Percentiles rank a stretch among this genome's conserved stretches.
These are phyloP conservation scores for Neurospora sp. DNA, from an alignment of 2,329 filamentous ascomycete genomes.

Conservation along the genomic window DNA sequence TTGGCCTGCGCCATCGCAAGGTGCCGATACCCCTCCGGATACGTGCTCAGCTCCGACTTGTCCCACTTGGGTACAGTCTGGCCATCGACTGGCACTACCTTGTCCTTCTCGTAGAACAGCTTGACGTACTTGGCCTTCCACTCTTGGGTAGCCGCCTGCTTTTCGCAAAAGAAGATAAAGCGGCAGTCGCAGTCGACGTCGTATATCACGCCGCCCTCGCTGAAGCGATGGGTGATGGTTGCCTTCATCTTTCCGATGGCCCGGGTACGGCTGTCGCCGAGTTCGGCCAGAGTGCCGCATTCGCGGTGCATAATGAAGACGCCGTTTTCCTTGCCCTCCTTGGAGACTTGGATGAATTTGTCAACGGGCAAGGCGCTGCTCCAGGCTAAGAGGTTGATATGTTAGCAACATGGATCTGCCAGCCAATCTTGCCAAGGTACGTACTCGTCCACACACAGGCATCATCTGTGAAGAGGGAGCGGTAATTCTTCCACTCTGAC, in stretches of 20 bases:
- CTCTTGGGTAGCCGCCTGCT: conserved; percentile 14
- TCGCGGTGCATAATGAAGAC: conserved; percentile 49
- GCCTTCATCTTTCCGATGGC: conserved; percentile 45
- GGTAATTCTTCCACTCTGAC: conserved; percentile 44
- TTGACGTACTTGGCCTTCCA: conserved; percentile 37
- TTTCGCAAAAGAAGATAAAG: conserved; percentile 37
- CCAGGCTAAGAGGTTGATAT: conserved; percentile 29
- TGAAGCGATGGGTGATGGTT: conserved; percentile 42
- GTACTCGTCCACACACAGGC: conserved; percentile 41
- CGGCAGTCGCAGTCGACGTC: conserved; percentile 42
- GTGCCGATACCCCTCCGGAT: conserved; percentile 36
- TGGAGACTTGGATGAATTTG: conserved; percentile 39
- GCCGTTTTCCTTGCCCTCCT: conserved; percentile 38
- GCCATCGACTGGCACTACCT: conserved; percentile 35
- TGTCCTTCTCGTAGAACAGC: conserved; percentile 41
- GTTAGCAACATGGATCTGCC: neutral
- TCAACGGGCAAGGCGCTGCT: conserved; percentile 31
- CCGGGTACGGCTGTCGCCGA: conserved; percentile 27
- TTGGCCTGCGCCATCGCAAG: conserved; percentile 35
- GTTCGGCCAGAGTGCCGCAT: conserved; percentile 36
- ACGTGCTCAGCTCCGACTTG: conserved; percentile 26
- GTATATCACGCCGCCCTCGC: conserved; percentile 25
- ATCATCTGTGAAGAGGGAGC: conserved; percentile 34
- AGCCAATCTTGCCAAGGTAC: conserved; percentile 8
- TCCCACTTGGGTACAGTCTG: conserved; percentile 27